These are phyloP conservation scores for Magnusiomyces suaveolens DNA, from an alignment of 1,139 yeast genomes.

Conservation along the genomic window DNA sequence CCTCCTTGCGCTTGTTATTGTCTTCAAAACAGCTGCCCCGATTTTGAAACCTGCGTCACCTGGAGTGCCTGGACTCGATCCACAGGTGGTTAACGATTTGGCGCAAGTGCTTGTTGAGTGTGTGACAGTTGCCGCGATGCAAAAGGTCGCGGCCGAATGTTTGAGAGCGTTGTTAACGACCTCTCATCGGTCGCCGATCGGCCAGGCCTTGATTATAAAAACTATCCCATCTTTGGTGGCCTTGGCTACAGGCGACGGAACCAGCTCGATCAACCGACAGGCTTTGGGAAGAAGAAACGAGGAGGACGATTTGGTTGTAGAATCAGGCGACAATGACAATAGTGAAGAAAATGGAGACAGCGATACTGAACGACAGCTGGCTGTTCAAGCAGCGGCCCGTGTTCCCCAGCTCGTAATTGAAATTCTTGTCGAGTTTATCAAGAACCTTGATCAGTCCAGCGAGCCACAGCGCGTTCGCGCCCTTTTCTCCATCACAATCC, in stretches of 20 bases:
- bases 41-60: conserved; percentile 12
- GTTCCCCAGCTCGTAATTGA: conserved; percentile 42
- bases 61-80: background rate
- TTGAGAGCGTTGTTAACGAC: conserved; percentile 46
- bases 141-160: conserved; percentile 47
- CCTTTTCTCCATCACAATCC: conserved; percentile 38
- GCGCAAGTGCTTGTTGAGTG: conserved; percentile 36
- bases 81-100: conserved; percentile 28
- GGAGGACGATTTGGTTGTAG: background rate
- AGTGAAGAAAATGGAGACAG: conserved; percentile 6
- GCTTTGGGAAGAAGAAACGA: conserved; percentile 12
- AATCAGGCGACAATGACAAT: conserved; percentile 9
- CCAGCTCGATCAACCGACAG: background rate
- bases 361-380: conserved; percentile 3
- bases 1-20: conserved; percentile 49
- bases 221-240: conserved; percentile 37
- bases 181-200: conserved; percentile 27
- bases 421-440: conserved; percentile 42
- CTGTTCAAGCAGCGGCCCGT: background rate
- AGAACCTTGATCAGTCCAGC: conserved; percentile 23
- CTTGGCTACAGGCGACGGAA: conserved; percentile 21
- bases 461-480: conserved; percentile 27
- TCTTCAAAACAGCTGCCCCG: conserved; percentile 47
- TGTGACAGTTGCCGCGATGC: conserved; percentile 30
- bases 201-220: conserved; percentile 26